These are phyloP conservation scores for Ilex asprella DNA, from an alignment of 257 asterid genomes.

Conservation along the genomic window DNA sequence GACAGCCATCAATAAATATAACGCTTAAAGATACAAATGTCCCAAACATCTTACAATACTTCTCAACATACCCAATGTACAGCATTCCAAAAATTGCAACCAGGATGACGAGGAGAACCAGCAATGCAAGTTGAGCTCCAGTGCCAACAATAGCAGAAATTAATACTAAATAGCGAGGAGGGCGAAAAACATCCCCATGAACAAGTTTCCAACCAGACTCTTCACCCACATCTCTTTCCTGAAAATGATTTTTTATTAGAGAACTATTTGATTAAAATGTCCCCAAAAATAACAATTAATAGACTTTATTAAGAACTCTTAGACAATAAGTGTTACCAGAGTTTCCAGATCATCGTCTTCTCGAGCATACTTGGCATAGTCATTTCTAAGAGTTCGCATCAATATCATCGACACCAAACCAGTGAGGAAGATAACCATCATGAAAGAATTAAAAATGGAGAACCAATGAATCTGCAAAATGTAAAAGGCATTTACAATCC, in stretches of 20 bases:
- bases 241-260: slow-evolving; percentile 4
- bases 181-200: slow-evolving; percentile 91
- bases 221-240: slow-evolving; percentile 83
- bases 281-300: no score
- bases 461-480: slow-evolving; percentile 78
- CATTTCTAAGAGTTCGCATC: slow-evolving; percentile 78
- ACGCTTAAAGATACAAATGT: neutral
- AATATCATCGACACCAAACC: slow-evolving; percentile 76
- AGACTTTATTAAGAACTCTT: no score
- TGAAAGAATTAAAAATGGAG: slow-evolving; percentile 72
- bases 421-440: slow-evolving; percentile 82
- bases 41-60: neutral
- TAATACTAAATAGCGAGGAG: slow-evolving; percentile 56
- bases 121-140: slow-evolving; percentile 78
- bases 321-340: slow-evolving; percentile 30
- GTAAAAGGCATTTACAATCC: slow-evolving; percentile 5
- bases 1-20: neutral
- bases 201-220: slow-evolving; percentile 97
- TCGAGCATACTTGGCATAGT: slow-evolving; percentile 68
- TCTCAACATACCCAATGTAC: slow-evolving; percentile 60
- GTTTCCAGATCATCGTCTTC: slow-evolving; percentile 72
- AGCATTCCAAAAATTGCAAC: slow-evolving; percentile 73
- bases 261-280: no score
- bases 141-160: slow-evolving; percentile 89
- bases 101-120: slow-evolving; percentile 64